These are phyloP conservation scores for Eremothecium gossypii DNA, from an alignment of 1,139 yeast genomes.

Conservation along the genomic window DNA sequence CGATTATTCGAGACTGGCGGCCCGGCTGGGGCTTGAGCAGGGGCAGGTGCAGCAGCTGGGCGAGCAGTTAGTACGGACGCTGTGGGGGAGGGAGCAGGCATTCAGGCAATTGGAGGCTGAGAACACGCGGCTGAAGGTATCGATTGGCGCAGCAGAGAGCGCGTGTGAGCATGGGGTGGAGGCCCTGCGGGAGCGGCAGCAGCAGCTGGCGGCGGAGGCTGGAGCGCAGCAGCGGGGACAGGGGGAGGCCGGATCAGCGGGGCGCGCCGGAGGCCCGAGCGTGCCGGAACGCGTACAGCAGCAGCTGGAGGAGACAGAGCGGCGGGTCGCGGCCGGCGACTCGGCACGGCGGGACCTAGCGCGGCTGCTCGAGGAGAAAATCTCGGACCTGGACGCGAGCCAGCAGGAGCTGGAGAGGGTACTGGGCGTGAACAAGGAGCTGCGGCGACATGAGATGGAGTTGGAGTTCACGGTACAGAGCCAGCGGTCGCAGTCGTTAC, in stretches of 20 bases:
- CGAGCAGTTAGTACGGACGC: constrained; percentile 17
- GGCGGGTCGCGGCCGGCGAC: constrained; percentile 7
- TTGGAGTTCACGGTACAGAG: constrained; percentile 33
- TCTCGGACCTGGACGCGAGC: constrained; percentile 32
- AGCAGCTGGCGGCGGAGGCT: constrained; percentile 23
- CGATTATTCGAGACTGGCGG: constrained; percentile 12
- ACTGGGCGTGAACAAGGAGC: constrained; percentile 39
- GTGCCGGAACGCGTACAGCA: constrained; percentile 18
- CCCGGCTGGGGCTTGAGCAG: constrained; percentile 34
- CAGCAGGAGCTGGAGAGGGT: constrained; percentile 43
- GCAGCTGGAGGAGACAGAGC: constrained; percentile 4
- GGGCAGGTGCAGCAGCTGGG: constrained; percentile 23
- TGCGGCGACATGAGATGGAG: constrained; percentile 35
- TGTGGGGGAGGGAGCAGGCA: constrained; percentile 40
- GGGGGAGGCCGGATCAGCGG: constrained; percentile 25
- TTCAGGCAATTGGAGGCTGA: constrained; percentile 44
- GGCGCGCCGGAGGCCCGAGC: constrained; percentile 20
- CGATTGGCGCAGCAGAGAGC: constrained; percentile 45
- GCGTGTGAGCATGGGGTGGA: constrained; percentile 31
- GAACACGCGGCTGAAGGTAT: constrained; percentile 41
- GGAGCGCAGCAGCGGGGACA: constrained; percentile 30
- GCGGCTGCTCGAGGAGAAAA: constrained; percentile 10
- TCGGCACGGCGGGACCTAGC: constrained; percentile 19
- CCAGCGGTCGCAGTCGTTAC: constrained; percentile 28
- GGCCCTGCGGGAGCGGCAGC: constrained; percentile 29